These are phyloP conservation scores for Aspergillus ustus DNA, from an alignment of 2,329 filamentous ascomycete genomes.

Conservation along the genomic window DNA sequence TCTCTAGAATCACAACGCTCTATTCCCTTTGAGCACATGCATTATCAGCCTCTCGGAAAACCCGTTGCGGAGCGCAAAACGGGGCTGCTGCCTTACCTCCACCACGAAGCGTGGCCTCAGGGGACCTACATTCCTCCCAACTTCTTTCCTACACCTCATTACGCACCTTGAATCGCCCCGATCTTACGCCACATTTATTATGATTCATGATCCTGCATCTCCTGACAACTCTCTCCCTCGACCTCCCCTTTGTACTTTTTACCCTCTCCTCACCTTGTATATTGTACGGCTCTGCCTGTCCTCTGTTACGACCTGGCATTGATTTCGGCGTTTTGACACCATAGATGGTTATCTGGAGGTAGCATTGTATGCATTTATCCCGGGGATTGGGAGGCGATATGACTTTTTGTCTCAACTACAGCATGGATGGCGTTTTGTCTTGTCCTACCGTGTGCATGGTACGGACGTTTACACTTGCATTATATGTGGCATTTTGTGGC, in stretches of 20 bases:
- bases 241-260: conserved; percentile 1
- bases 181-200: conserved; percentile 28
- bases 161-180: conserved; percentile 28
- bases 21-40: conserved; percentile 72
- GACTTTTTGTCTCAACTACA: conserved; percentile 9
- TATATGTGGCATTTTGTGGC: conserved; percentile 14
- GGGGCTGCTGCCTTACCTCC: conserved; percentile 67
- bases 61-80: conserved; percentile 67
- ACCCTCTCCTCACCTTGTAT: conserved; percentile 17
- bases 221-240: conserved; percentile 23
- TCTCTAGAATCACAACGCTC: conserved; percentile 76
- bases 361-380: conserved; percentile 15
- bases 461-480: conserved; percentile 32
- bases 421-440: conserved; percentile 23
- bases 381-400: conserved; percentile 18
- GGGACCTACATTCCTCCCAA: conserved; percentile 35
- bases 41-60: conserved; percentile 78
- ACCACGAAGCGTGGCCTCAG: conserved; percentile 50
- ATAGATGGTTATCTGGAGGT: conserved; percentile 19
- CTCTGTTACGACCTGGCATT: conserved; percentile 26
- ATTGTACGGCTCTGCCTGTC: conserved; percentile 21
- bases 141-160: conserved; percentile 36
- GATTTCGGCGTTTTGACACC: conserved; percentile 26
- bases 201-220: conserved; percentile 32
- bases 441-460: conserved; percentile 6